A percentile compares a stretch with the other conserved stretches of the same genome.
These are phyloP conservation scores for Sporothrix brasiliensis DNA, from an alignment of 2,329 filamentous ascomycete species.

Conservation along the genomic window DNA sequence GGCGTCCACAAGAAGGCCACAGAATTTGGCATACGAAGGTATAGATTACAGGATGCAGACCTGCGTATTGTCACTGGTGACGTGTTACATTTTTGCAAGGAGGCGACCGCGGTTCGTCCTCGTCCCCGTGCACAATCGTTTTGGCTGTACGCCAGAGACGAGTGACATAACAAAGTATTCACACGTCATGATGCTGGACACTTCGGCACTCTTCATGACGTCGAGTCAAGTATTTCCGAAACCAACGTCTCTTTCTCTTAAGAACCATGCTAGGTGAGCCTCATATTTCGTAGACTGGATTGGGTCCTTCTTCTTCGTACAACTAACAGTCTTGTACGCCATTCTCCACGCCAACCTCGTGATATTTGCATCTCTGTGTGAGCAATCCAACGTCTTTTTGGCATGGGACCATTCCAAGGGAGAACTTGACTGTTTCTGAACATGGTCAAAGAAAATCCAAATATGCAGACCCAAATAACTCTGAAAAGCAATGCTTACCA, in stretches of 20 bases:
- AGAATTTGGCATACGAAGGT: not conserved
- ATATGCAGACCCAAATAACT: not conserved
- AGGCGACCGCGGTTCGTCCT: not conserved
- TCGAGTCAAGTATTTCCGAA: not conserved
- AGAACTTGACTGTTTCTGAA: not conserved
- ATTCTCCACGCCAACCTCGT: not conserved
- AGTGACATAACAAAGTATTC: not conserved
- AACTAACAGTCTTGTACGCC: too few relatives aligned
- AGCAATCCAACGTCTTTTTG: not conserved
- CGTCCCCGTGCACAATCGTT: not conserved
- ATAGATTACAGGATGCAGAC: not conserved
- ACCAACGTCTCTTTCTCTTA: not conserved
- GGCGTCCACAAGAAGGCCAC: not conserved
- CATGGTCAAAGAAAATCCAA: not conserved
- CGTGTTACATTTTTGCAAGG: not conserved
- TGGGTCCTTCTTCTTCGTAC: too few relatives aligned
- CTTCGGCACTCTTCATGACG: not conserved
- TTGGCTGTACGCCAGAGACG: not conserved
- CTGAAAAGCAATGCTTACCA: not conserved
- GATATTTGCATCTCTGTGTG: not conserved
- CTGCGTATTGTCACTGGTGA: not conserved
- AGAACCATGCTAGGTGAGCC: too few relatives aligned
- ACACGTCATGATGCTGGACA: not conserved
- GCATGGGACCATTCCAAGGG: not conserved
- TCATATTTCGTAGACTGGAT: too few relatives aligned